phyloP scores from a whole-genome alignment of 2,329 filamentous ascomycete species.

The Xylaria multiplex region DNA sequence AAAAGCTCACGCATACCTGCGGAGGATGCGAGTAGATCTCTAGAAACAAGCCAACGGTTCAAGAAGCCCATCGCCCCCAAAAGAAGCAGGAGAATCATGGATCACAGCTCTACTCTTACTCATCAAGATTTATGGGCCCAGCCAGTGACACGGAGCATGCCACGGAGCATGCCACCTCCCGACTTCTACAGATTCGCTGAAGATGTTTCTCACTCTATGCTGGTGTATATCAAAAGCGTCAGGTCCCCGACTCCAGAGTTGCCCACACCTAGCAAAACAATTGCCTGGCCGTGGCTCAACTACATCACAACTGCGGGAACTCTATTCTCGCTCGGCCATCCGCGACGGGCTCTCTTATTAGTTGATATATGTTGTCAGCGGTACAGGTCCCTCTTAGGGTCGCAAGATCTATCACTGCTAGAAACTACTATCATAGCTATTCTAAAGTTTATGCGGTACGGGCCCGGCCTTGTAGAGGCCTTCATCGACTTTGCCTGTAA shows the following conservation, averaged over 20 bases:
- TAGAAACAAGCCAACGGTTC: background rate
- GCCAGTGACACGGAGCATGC: background rate
- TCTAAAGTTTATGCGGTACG: background rate
- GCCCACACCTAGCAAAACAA: background rate
- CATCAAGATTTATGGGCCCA: background rate
- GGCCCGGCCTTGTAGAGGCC: background rate
- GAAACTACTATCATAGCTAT: background rate
- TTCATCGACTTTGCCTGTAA: slow-evolving; percentile 7
- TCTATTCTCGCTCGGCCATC: background rate
- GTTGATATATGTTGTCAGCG: slow-evolving; percentile 17
- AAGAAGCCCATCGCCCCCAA: background rate
- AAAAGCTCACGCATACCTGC: background rate
- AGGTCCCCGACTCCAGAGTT: background rate
- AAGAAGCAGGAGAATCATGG: background rate
- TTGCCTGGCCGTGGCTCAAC: slow-evolving; percentile 1
- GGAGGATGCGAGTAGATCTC: background rate
- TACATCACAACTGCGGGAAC: background rate
- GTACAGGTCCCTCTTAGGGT: slow-evolving; percentile 7
- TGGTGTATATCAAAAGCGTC: slow-evolving; percentile 11
- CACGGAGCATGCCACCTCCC: background rate
- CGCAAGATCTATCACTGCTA: slow-evolving; percentile 1
- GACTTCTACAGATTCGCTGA: slow-evolving; percentile 20
- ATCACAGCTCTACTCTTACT: background rate
- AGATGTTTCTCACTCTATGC: background rate
- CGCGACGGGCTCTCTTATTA: background rate